Evolutionary conservation across 495 filamentous ascomycete species (phyloP), one percentile per base, ranked within the genome.

Genomic region (Penicillium arizonense): DNA sequence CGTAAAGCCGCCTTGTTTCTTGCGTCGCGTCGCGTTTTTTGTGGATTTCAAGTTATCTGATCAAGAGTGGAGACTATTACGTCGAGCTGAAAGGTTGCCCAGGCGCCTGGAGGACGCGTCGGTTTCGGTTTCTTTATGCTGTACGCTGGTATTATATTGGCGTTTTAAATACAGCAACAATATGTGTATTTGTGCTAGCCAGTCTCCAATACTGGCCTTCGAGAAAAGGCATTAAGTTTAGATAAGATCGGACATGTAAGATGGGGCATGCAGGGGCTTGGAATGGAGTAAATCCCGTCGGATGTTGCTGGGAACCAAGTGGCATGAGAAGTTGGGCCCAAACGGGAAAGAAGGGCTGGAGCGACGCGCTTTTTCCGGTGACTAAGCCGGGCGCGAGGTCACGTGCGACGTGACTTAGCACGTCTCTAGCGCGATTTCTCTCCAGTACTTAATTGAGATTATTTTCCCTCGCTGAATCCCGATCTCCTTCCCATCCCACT

Each of bases 331-430:
- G 28, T 8, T 3, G 37, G 12, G 38, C 52, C 36, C 32, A 39
- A 50, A 41, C 12, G 21, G 24, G 20, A 16, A 26, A 43, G 53
- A 65, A 60, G 56, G 53, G 56, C 53, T 56, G 26, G 24, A 12
- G 11, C 6, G 47, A 32, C 39, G 48, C 56, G 42, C 57, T 46
- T 28, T 51, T 52, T 52, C 37, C 28, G 7, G 28, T 30, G 28
- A 30, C 35, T 52, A 53, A 57, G 36, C 44, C 23, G 37, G 50
- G 45, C 55, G 58, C 67, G 64, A 39, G 18, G 47, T 77, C 71
- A 77, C 72, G 74, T 77, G 74, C 56, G 54, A 60, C 72, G 74
- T 71, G 74, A 74, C 69, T 68, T 65, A 65, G 67, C 63, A 57
- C 65, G 67, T 68, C 72, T 30, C 28, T 30, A 30, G 70, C 74